Percentiles rank a stretch among this genome's conserved stretches.
Evolutionary conservation across 768 basidiomycete species (phyloP).

Genomic region (Coprinellus micaceus): DNA sequence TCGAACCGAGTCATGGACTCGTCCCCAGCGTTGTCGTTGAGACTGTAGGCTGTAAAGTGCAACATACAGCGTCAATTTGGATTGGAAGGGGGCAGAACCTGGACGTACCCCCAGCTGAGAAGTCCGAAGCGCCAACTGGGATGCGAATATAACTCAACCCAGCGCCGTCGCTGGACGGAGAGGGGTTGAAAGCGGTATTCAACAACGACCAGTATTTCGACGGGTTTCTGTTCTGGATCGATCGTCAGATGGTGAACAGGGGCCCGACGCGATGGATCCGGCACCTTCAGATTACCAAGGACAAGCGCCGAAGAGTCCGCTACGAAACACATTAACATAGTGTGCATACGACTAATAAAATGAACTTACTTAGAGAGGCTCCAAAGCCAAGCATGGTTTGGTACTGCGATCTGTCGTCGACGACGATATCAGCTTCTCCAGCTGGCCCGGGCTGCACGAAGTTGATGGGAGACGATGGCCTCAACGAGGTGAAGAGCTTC

Average conservation of each 20-base stretch:
- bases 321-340: slow-evolving; percentile 26
- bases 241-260: not conserved
- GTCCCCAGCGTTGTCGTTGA: slow-evolving; percentile 62
- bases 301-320: slow-evolving; percentile 69
- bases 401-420: slow-evolving; percentile 51
- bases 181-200: slow-evolving; percentile 56
- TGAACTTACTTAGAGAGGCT: slow-evolving; percentile 52
- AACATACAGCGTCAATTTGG: not conserved
- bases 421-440: slow-evolving; percentile 58
- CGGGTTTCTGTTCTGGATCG: slow-evolving; percentile 42
- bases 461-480: slow-evolving; percentile 48
- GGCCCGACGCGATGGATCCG: not conserved
- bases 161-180: slow-evolving; percentile 58
- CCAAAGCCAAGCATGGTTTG: slow-evolving; percentile 70
- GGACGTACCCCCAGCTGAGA: slow-evolving; percentile 51
- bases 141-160: slow-evolving; percentile 69
- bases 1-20: slow-evolving; percentile 56
- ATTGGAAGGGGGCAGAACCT: too few species aligned
- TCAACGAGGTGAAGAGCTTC: slow-evolving; percentile 48
- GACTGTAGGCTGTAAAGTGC: slow-evolving; percentile 52
- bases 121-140: slow-evolving; percentile 71
- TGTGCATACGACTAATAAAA: too few species aligned
- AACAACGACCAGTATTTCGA: slow-evolving; percentile 58
- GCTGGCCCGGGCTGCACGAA: slow-evolving; percentile 55
- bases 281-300: slow-evolving; percentile 64